Evolutionary conservation across 1,284 basidiomycete genomes (phyloP), one percentile per base, ranked within the genome.

Genomic region (Mrakiaceae sp.): DNA sequence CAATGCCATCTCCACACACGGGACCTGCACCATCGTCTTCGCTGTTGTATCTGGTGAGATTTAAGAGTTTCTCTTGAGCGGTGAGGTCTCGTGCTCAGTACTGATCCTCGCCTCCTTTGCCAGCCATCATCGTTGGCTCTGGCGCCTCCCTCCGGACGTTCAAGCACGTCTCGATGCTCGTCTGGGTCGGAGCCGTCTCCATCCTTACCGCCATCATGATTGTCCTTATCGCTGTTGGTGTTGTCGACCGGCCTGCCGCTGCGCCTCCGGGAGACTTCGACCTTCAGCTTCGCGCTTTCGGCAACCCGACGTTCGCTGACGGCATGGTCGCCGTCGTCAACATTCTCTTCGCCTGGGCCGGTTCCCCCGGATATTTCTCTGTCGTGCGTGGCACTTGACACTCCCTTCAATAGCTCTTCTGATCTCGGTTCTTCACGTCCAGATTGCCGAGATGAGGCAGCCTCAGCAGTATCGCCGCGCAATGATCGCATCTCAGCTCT

Each of bases 161-260:
- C 64, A 58, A 72, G 58, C 70, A 71, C 55, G 71, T 78, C 52
- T 70, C 73, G 5, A 74, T 71, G 69, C 61, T 78, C 56, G 74
- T 73, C 0, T 77, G 76, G 76, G 66, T 73, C 55, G 74, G 73
- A 11, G 67, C 74, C 43, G 64, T 53, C 27, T 68, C 64, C 46
- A 67, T 70, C 43, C 9, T 65, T n/a, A 47, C 60, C 5, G 64
- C 64, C 42, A 69, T 60, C 50, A 66, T 77, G 56, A 72, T 72
- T 11, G 68, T 77, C 44, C 74, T 73, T 54, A 70, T 77, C 66
- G 74, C 76, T n/a, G 76, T 78, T 16, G 74, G 72, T 40, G 70
- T 75, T 4, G 68, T 72, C 42, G 74, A 74, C 51, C 70, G 76
- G 57, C 75, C 76, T 1, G 70, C 72, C 6, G 69, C 69, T 2